phyloP scores from a whole-genome alignment of 2,329 filamentous ascomycete genomes.

The Tympanopsis confertula region DNA sequence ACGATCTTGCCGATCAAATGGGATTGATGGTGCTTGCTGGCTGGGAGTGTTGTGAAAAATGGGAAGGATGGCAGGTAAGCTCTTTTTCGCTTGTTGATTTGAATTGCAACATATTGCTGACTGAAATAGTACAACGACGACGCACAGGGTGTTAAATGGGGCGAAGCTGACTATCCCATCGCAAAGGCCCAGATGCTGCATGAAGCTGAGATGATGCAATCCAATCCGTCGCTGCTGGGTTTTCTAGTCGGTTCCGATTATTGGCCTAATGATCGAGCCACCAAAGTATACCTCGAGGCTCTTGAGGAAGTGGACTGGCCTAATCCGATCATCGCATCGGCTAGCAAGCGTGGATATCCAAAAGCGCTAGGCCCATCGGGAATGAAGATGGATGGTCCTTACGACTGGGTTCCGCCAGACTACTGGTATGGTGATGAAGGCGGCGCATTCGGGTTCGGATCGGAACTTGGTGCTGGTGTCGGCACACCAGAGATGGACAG shows the following conservation, averaged over 20 bases:
- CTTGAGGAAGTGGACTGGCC: slow-evolving; percentile 40
- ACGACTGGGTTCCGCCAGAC: slow-evolving; percentile 54
- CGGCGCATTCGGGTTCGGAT: slow-evolving; percentile 51
- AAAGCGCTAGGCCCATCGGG: slow-evolving; percentile 38
- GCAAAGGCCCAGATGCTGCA: slow-evolving; percentile 44
- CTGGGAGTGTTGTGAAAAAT: slow-evolving; percentile 60
- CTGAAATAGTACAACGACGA: slow-evolving; percentile 41
- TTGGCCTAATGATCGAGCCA: slow-evolving; percentile 47
- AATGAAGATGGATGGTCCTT: slow-evolving; percentile 57
- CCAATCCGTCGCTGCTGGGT: slow-evolving; percentile 43
- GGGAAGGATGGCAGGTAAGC: slow-evolving; percentile 44
- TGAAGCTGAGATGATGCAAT: slow-evolving; percentile 46
- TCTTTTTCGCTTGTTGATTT: background rate
- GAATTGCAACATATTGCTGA: slow-evolving; percentile 1
- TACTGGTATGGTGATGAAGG: slow-evolving; percentile 48
- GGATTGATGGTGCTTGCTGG: slow-evolving; percentile 51
- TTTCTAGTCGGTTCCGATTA: slow-evolving; percentile 52
- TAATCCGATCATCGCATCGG: slow-evolving; percentile 43
- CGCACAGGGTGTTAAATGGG: slow-evolving; percentile 31
- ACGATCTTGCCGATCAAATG: slow-evolving; percentile 42
- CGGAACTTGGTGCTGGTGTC: slow-evolving; percentile 48
- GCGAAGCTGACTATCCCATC: slow-evolving; percentile 37
- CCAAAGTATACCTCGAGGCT: slow-evolving; percentile 36
- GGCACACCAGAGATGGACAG: slow-evolving; percentile 46
- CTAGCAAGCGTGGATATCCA: slow-evolving; percentile 40